Evolutionary conservation across 139 green algal species (phyloP).

Genomic region (Yamagishiella unicocca): DNA sequence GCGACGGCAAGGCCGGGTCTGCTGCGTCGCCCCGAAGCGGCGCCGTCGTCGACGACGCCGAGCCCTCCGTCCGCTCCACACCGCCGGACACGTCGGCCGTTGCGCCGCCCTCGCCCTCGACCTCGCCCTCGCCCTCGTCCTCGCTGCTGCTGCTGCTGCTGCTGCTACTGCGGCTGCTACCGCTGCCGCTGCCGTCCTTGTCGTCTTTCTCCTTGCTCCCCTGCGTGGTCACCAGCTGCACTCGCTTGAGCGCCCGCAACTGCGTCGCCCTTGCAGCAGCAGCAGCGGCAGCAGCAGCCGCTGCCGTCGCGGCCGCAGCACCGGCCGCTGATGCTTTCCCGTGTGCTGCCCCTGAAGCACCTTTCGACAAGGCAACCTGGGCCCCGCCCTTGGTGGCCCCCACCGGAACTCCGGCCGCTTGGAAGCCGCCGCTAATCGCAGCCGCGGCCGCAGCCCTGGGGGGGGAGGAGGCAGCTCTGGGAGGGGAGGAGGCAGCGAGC

Average conservation of each 20-base stretch:
- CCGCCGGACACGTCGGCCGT: too few relatives aligned
- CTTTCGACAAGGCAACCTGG: too few relatives aligned
- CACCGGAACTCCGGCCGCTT: too few relatives aligned
- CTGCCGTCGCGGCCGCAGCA: too few relatives aligned
- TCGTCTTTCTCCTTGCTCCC: not conserved
- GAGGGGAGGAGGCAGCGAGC: not conserved
- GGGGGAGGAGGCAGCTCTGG: not conserved
- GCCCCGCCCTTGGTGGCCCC: too few relatives aligned
- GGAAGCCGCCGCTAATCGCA: too few relatives aligned
- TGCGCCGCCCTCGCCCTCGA: not conserved
- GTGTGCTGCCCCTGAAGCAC: too few relatives aligned
- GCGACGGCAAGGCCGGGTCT: not conserved
- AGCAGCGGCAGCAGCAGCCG: too few relatives aligned
- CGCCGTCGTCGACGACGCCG: not conserved
- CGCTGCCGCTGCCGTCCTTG: not conserved
- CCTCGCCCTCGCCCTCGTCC: not conserved
- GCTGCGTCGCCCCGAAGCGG: not conserved
- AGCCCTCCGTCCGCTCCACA: not conserved
- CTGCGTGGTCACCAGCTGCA: constrained; percentile 29
- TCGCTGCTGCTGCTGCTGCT: constrained; percentile 5
- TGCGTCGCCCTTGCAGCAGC: too few relatives aligned
- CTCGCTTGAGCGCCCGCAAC: constrained; percentile 29
- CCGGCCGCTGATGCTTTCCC: too few relatives aligned
- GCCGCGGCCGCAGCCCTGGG: too few relatives aligned
- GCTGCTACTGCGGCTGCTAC: not conserved